Conservation (phyloP, 176 grass and related monocot species). For the Rhipidocladum racemiflorum region DNA sequence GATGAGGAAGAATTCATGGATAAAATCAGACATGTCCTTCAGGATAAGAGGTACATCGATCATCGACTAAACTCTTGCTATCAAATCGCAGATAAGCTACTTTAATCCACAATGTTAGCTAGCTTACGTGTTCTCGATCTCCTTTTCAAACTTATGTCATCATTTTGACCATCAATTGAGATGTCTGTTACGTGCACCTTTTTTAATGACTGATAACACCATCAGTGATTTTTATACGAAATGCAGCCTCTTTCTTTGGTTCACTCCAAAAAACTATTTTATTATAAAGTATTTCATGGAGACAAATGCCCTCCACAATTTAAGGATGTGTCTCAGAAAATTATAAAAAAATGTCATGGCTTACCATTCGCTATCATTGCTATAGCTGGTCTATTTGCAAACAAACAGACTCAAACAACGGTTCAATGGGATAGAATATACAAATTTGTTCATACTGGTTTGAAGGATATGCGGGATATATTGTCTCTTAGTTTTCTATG, state of each 20-base stretch:
- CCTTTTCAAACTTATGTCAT: no score
- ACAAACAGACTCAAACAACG: background rate
- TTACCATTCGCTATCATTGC: background rate
- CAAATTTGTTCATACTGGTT: background rate
- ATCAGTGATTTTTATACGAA: no score
- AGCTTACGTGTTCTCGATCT: no score
- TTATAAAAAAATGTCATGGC: background rate
- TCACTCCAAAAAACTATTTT: background rate
- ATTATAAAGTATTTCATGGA: background rate
- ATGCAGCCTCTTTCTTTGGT: background rate
- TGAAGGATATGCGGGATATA: background rate
- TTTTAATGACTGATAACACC: no score
- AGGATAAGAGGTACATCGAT: background rate
- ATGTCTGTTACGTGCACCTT: no score
- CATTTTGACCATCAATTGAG: no score
- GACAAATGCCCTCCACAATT: background rate
- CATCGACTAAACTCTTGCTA: no score
- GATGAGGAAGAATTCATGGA: background rate
- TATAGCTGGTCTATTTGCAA: background rate
- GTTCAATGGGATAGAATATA: background rate
- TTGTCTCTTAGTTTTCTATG: slow-evolving; percentile 14
- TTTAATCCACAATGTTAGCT: no score
- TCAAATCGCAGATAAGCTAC: background rate
- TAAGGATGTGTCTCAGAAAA: background rate
- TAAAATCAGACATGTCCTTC: background rate